Conservation (phyloP, 768 basidiomycete species). For the Termitomyces sp. region DNA sequence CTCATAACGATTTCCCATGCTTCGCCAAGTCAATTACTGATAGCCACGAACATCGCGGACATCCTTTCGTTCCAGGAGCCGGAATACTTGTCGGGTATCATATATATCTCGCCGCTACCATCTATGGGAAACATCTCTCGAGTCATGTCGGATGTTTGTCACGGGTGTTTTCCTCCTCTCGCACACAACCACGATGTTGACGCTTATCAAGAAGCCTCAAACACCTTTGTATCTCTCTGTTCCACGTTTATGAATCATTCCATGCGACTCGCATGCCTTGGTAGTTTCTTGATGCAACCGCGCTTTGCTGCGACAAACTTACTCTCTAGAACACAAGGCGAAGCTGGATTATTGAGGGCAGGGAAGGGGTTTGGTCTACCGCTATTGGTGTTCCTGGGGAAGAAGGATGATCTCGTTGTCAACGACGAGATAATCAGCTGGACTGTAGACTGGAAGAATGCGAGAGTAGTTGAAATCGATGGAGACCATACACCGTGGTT, state of each 20-base stretch:
- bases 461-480: slow-evolving; percentile 18
- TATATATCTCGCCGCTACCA: slow-evolving; percentile 20
- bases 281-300: slow-evolving; percentile 20
- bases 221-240: slow-evolving; percentile 14
- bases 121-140: slow-evolving; percentile 20
- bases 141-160: slow-evolving; percentile 13
- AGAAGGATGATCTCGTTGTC: slow-evolving; percentile 19
- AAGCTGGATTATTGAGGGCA: slow-evolving; percentile 16
- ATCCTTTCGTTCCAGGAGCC: slow-evolving; percentile 19
- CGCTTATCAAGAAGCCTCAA: slow-evolving; percentile 17
- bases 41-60: slow-evolving; percentile 21
- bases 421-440: slow-evolving; percentile 16
- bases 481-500: slow-evolving; percentile 26
- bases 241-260: slow-evolving; percentile 11
- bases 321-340: slow-evolving; percentile 19
- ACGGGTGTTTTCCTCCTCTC: slow-evolving; percentile 12
- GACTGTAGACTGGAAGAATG: slow-evolving; percentile 19
- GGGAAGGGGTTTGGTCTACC: slow-evolving; percentile 19
- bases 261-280: slow-evolving; percentile 16
- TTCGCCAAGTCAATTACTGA: neutral
- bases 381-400: slow-evolving; percentile 20
- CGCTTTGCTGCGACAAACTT: slow-evolving; percentile 16
- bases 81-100: slow-evolving; percentile 20
- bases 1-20: neutral
- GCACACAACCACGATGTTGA: slow-evolving; percentile 17